Conservation (phyloP, 495 filamentous ascomycete species). For the Podospora didyma region DNA sequence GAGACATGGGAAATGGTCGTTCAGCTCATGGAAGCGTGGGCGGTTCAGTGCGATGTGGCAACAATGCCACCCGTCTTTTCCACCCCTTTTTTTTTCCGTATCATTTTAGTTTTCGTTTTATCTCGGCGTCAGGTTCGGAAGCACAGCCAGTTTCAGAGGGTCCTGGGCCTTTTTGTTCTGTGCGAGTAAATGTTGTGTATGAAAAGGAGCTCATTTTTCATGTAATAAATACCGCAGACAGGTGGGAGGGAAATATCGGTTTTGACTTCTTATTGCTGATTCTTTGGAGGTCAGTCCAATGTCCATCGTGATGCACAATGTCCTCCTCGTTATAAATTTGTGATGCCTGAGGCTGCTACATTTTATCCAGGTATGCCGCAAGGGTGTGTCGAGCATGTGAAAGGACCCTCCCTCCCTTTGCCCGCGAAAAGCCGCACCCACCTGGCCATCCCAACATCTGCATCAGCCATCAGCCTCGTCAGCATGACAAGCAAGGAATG, state of each 20-base stretch:
- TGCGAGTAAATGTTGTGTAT: slow-evolving; percentile 8
- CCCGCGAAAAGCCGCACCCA: slow-evolving; percentile 12
- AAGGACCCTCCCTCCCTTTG: slow-evolving; percentile 13
- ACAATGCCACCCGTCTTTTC: not conserved
- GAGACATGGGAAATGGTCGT: too few relatives aligned
- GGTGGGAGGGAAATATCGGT: not conserved
- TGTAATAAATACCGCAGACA: slow-evolving; percentile 6
- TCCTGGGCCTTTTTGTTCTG: slow-evolving; percentile 1
- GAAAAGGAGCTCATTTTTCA: slow-evolving; percentile 12
- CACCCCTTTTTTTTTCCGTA: not conserved
- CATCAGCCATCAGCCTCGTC: not conserved
- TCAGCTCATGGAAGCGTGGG: too few relatives aligned
- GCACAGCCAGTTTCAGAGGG: slow-evolving; percentile 3
- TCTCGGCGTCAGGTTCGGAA: slow-evolving; percentile 4
- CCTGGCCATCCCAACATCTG: too few relatives aligned
- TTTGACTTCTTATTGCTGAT: not conserved
- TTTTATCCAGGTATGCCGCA: too few relatives aligned
- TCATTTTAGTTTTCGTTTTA: not conserved
- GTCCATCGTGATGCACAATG: too few relatives aligned
- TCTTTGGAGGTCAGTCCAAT: too few relatives aligned
- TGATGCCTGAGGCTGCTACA: too few relatives aligned
- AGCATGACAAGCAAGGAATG: not conserved
- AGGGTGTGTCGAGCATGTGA: slow-evolving; percentile 17
- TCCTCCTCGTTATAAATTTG: not conserved
- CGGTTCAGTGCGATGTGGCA: too few relatives aligned